Conservation (phyloP, 2,329 filamentous ascomycete species). For the Hypoxylon sp. region DNA sequence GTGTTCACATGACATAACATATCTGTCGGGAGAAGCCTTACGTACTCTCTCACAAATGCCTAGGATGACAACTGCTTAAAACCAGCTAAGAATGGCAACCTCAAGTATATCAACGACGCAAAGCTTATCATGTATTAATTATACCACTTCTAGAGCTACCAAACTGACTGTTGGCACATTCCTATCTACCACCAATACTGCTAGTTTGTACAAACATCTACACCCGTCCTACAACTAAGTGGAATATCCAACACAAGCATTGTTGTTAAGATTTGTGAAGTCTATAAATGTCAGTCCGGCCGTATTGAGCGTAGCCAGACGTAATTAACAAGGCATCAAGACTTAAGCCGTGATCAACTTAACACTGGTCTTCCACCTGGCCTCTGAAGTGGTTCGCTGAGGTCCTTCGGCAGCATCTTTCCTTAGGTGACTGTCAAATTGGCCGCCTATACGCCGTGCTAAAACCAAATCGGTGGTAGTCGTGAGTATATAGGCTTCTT, state of each 20-base stretch:
- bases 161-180: not conserved
- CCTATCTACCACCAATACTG: not conserved
- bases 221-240: not conserved
- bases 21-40: not conserved
- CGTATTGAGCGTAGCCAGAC: too few species aligned
- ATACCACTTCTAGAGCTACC: not conserved
- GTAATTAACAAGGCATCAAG: too few species aligned
- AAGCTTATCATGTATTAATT: not conserved
- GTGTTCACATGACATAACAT: not conserved
- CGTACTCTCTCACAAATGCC: not conserved
- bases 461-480: not conserved
- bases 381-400: not conserved
- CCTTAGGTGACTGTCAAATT: not conserved
- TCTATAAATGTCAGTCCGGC: not conserved
- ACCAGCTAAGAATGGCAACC: not conserved
- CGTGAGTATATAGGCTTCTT: not conserved
- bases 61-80: not conserved
- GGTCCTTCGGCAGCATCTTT: not conserved
- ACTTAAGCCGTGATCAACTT: not conserved
- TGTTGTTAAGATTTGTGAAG: constrained; percentile 2
- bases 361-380: too few species aligned
- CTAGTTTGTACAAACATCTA: constrained; percentile 8
- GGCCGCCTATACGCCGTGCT: not conserved
- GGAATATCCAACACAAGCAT: not conserved
- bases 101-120: not conserved